phyloP scores from a whole-genome alignment of 768 basidiomycete species.

The Suillus subluteus region DNA sequence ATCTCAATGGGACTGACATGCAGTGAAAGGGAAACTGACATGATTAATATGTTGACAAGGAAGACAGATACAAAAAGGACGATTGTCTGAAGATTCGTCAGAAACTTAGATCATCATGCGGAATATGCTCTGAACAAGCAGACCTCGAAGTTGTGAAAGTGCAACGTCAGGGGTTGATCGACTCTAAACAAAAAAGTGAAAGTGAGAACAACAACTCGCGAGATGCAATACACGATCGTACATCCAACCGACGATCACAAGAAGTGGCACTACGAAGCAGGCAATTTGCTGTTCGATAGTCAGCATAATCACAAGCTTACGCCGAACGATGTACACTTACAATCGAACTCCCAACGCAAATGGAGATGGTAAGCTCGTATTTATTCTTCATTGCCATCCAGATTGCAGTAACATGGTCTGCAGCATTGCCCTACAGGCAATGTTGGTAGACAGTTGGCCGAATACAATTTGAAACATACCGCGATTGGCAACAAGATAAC shows the following conservation, averaged over 20 bases:
- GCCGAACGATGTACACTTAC: conserved; percentile 43
- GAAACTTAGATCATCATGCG: background rate
- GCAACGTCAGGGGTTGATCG: conserved; percentile 73
- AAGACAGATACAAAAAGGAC: conserved; percentile 85
- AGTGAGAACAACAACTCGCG: conserved; percentile 11
- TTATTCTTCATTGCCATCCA: conserved; percentile 88
- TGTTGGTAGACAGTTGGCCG: background rate
- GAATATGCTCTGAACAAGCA: conserved; percentile 5
- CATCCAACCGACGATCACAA: conserved; percentile 91
- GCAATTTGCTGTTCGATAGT: conserved; percentile 74
- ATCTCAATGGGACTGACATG: background rate
- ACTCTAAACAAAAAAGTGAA: conserved; percentile 42
- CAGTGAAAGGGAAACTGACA: conserved; percentile 43
- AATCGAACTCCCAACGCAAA: conserved; percentile 85
- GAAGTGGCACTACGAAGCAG: conserved; percentile 81
- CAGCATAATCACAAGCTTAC: background rate
- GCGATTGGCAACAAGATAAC: conserved; percentile 88
- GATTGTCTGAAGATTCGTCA: conserved; percentile 60
- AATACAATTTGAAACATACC: conserved; percentile 43
- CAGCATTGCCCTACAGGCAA: conserved; percentile 65
- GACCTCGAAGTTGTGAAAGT: conserved; percentile 87
- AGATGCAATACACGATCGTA: conserved; percentile 41
- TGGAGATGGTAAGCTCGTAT: conserved; percentile 75
- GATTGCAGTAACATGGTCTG: conserved; percentile 84
- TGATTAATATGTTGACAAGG: conserved; percentile 83